Base-by-base conservation (phyloP, 73 alveolate species). In the Uronychia binucleata region DNA sequence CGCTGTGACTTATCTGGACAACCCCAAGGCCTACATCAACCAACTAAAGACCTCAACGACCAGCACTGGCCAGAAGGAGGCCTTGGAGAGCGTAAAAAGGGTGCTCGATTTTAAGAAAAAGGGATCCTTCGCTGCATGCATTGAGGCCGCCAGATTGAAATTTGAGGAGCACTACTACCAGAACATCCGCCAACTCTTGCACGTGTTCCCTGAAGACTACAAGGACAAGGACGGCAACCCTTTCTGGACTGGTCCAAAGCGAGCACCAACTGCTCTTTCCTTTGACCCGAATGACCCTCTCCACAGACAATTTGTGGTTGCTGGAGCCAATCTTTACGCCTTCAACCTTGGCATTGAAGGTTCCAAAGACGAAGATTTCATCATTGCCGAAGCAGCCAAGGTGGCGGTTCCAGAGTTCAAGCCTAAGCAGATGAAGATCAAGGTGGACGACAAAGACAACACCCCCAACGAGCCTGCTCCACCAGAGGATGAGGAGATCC, bases 211-310 rank as follows among this genome's bases (percentile, higher is more conserved):
- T 19, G 95, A 93, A n/a, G 99, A 98, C 81, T 97, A 97, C 74
- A 96, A 94, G 85, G 98, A 93, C 78, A 91, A 90, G 81, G 98
- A 96, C 28, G 99, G 99, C 14, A 87, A 93, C 75, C 96, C 94
- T 26, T 98, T 98, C 95, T 98, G 99, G 99, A 88, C 99, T 35
- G 99, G 99, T 26, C 99, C 99, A 19, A 98, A 96, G 93, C 95
- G 99, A 86, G 96, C 98, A 34, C 99, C 99, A 0, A 80, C 92
- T 57, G 99, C 99, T 19, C 87, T 95, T 28, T 88, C 88, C 31
- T 97, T 91, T 79, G 97, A 95, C 79, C 82, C 89, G 30, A 81
- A 87, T 31, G 98, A 97, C 79, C 94, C 86, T 26, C 88, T 88
- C 27, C 98, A 95, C 80, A 83, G 90, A 30, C 86, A 82, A 26